Conservation (phyloP, 148 eudicot genomes). For the Silene uniflora region DNA sequence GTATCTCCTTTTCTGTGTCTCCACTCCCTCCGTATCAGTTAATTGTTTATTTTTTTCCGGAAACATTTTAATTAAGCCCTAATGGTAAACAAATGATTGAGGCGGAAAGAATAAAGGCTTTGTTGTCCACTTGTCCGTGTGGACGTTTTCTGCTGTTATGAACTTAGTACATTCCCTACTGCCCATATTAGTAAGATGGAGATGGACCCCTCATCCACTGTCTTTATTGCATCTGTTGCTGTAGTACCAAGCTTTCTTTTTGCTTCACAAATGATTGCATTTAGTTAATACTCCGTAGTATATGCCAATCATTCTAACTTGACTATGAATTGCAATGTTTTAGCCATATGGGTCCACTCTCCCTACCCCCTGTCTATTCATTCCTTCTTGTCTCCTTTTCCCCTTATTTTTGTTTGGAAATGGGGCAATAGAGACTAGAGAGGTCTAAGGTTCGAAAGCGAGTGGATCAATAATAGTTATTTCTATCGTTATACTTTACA, state of each 20-base stretch:
- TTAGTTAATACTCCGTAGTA: neutral
- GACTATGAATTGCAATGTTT: neutral
- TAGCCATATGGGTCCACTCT: slow-evolving; percentile 9
- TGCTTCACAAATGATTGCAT: slow-evolving; percentile 1
- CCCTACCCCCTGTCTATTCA: neutral
- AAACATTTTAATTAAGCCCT: too few relatives aligned
- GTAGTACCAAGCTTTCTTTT: neutral
- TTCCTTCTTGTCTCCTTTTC: neutral
- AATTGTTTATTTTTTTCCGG: too few relatives aligned
- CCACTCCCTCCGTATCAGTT: too few relatives aligned
- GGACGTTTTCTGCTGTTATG: neutral
- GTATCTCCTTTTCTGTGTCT: too few relatives aligned
- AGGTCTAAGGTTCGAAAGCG: neutral
- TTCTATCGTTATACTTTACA: neutral
- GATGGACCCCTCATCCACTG: neutral
- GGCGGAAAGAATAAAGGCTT: too few relatives aligned
- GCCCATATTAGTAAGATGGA: neutral
- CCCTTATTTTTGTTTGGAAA: too few relatives aligned
- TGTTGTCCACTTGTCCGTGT: too few relatives aligned
- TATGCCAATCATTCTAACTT: neutral
- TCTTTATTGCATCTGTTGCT: neutral
- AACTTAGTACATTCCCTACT: neutral
- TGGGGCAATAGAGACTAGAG: neutral
- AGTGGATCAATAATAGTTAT: neutral
- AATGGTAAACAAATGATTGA: too few relatives aligned